A percentile compares a stretch with the other conserved stretches of the same genome.
phyloP scores from a whole-genome alignment of 2,329 filamentous ascomycete species.

The Aspergillus japonicus region DNA sequence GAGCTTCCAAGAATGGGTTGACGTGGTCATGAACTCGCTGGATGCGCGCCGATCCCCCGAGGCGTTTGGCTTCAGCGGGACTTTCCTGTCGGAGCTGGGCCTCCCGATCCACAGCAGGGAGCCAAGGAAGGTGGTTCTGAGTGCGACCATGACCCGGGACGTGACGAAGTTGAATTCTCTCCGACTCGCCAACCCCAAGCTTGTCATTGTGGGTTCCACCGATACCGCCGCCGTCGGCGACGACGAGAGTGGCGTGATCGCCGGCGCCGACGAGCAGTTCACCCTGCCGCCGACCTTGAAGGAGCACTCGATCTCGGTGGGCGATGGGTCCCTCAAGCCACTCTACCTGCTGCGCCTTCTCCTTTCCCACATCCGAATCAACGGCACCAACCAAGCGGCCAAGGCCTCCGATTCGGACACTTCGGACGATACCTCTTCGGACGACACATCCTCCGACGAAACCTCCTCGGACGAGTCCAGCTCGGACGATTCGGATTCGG shows the following conservation, averaged over 20 bases:
- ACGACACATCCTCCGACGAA: slow-evolving; percentile 38
- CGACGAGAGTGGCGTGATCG: slow-evolving; percentile 22
- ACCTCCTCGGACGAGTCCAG: slow-evolving; percentile 30
- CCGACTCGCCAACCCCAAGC: slow-evolving; percentile 68
- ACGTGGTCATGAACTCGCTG: slow-evolving; percentile 61
- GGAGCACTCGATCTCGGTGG: slow-evolving; percentile 67
- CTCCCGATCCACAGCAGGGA: slow-evolving; percentile 39
- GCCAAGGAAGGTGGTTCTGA: slow-evolving; percentile 80
- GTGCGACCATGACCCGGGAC: slow-evolving; percentile 88
- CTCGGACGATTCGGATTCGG: slow-evolving; percentile 26
- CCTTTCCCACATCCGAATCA: slow-evolving; percentile 39
- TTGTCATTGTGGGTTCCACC: slow-evolving; percentile 70
- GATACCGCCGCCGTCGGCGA: slow-evolving; percentile 22
- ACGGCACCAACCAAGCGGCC: slow-evolving; percentile 3
- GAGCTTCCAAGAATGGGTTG: slow-evolving; percentile 89
- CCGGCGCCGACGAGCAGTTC: slow-evolving; percentile 41
- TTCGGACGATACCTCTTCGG: slow-evolving; percentile 37
- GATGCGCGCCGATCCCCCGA: slow-evolving; percentile 55
- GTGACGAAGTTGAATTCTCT: slow-evolving; percentile 74
- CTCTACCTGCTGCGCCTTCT: slow-evolving; percentile 81
- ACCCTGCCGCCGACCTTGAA: slow-evolving; percentile 62
- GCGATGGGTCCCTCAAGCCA: slow-evolving; percentile 71
- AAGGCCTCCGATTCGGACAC: slow-evolving; percentile 17
- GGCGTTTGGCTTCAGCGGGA: slow-evolving; percentile 44
- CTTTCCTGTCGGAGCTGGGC: slow-evolving; percentile 35